Conservation (phyloP, 805 yeast genomes). For the Ogataea henricii region DNA sequence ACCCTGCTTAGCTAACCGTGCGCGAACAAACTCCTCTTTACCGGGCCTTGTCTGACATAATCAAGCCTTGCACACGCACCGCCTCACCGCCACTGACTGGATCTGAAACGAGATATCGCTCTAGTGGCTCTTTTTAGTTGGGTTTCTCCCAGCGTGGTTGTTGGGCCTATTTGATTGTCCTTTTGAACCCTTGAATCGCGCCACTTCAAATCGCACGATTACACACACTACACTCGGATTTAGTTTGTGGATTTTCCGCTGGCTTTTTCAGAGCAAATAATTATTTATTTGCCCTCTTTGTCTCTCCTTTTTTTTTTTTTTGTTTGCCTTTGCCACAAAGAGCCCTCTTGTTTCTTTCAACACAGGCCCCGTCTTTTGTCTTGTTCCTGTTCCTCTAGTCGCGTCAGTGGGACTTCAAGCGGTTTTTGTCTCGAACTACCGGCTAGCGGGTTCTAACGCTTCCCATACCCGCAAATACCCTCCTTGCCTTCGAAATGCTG, state of each 20-base stretch:
- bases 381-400: neutral
- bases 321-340: conserved; percentile 1
- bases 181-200: no score
- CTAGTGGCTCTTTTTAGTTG: neutral
- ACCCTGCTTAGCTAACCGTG: neutral
- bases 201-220: neutral
- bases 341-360: neutral
- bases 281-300: neutral
- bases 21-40: neutral
- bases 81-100: conserved; percentile 3
- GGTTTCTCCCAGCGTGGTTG: no score
- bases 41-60: conserved; percentile 1
- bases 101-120: neutral
- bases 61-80: no score
- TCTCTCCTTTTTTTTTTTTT: neutral
- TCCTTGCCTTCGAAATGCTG: conserved; percentile 2
- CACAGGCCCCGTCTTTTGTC: no score
- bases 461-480: no score
- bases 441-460: no score
- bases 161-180: no score
- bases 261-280: neutral
- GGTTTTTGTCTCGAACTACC: no score
- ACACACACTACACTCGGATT: neutral
- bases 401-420: no score
- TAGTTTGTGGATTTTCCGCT: neutral